Conservation (phyloP, 768 basidiomycete species). For the Obba rivulosa region DNA sequence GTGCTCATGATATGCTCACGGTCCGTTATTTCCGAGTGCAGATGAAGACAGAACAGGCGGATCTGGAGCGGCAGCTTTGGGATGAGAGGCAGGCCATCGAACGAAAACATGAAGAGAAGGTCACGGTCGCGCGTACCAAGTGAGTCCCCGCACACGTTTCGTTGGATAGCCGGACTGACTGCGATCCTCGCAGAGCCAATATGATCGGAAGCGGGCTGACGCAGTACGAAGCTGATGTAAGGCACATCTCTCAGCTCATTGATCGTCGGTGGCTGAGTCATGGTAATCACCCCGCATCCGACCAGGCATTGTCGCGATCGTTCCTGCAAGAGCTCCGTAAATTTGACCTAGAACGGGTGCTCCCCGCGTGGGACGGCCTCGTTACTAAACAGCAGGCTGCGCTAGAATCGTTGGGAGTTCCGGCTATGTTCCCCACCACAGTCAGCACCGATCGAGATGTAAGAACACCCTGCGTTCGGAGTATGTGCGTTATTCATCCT, state of each 20-base stretch:
- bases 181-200: slow-evolving; percentile 43
- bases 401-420: slow-evolving; percentile 56
- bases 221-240: slow-evolving; percentile 63
- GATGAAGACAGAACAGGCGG: slow-evolving; percentile 70
- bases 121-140: slow-evolving; percentile 65
- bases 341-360: slow-evolving; percentile 65
- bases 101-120: slow-evolving; percentile 63
- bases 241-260: slow-evolving; percentile 16
- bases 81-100: slow-evolving; percentile 59
- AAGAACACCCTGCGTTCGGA: slow-evolving; percentile 14
- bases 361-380: slow-evolving; percentile 77
- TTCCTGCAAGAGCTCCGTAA: slow-evolving; percentile 59
- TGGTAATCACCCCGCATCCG: slow-evolving; percentile 3
- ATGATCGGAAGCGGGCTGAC: slow-evolving; percentile 63
- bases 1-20: not conserved
- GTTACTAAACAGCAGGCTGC: slow-evolving; percentile 62
- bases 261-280: slow-evolving; percentile 5
- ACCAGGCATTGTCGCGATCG: slow-evolving; percentile 59
- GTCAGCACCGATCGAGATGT: slow-evolving; percentile 53
- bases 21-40: slow-evolving; percentile 20
- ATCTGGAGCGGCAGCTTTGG: slow-evolving; percentile 64
- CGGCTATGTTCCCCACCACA: slow-evolving; percentile 62
- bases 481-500: not conserved
- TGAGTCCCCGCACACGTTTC: slow-evolving; percentile 25
- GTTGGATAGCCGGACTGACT: not conserved